Conservation (phyloP, 2,329 filamentous ascomycete species). For the Hirsutella thompsonii region DNA sequence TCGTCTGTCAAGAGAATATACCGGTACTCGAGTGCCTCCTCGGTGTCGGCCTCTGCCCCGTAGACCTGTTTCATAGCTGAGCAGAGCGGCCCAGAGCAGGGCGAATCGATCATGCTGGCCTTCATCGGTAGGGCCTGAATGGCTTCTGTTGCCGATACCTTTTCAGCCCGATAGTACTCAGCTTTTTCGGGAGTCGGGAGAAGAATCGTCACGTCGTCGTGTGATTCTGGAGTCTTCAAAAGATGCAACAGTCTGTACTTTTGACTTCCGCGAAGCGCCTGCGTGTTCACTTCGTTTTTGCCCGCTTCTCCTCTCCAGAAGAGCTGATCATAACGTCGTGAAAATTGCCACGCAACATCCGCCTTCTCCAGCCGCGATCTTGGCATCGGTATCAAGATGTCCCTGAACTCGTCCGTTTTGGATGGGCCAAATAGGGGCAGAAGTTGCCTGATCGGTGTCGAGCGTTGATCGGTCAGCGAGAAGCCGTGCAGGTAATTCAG, state of each 20-base stretch:
- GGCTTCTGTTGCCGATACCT: slow-evolving; percentile 37
- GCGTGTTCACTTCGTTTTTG: slow-evolving; percentile 34
- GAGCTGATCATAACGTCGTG: slow-evolving; percentile 48
- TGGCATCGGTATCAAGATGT: slow-evolving; percentile 60
- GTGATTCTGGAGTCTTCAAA: slow-evolving; percentile 41
- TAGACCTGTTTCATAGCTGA: slow-evolving; percentile 17
- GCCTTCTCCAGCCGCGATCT: slow-evolving; percentile 27
- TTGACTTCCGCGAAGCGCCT: slow-evolving; percentile 55
- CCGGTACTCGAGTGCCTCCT: slow-evolving; percentile 47
- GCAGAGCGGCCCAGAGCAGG: slow-evolving; percentile 35
- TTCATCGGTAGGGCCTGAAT: slow-evolving; percentile 40
- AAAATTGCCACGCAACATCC: slow-evolving; percentile 33
- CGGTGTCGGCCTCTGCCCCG: slow-evolving; percentile 21
- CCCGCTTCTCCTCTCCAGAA: slow-evolving; percentile 66
- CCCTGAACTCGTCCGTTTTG: slow-evolving; percentile 59
- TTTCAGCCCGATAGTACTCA: slow-evolving; percentile 39
- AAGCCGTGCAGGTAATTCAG: slow-evolving; percentile 62
- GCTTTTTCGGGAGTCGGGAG: slow-evolving; percentile 29
- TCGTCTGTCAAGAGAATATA: slow-evolving; percentile 65
- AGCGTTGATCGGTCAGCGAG: slow-evolving; percentile 49
- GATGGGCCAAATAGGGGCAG: slow-evolving; percentile 65
- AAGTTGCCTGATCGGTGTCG: slow-evolving; percentile 50
- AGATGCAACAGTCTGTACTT: slow-evolving; percentile 60
- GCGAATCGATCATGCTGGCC: slow-evolving; percentile 45
- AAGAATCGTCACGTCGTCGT: slow-evolving; percentile 39